Conservation (phyloP, 1,139 yeast species). For the Yamadazyma oceani region DNA sequence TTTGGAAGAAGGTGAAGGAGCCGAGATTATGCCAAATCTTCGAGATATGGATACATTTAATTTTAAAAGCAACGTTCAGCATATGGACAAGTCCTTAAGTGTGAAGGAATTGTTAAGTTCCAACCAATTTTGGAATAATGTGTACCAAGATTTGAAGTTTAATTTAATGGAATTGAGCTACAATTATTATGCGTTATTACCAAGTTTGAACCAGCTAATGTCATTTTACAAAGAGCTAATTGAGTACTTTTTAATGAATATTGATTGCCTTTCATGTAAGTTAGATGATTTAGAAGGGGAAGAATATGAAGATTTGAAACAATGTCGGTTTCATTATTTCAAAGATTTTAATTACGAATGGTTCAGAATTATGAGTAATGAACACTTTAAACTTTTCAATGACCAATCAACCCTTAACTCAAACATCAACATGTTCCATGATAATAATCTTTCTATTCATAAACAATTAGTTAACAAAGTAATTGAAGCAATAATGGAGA, state of each 20-base stretch:
- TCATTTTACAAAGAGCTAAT: constrained; percentile 28
- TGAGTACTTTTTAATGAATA: constrained; percentile 29
- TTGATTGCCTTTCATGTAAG: constrained; percentile 19
- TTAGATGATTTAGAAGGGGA: constrained; percentile 14
- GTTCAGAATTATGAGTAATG: constrained; percentile 24
- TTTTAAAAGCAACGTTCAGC: no score
- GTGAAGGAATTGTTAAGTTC: constrained; percentile 19
- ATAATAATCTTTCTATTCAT: constrained; percentile 13
- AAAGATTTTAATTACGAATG: constrained; percentile 26
- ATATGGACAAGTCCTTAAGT: no score
- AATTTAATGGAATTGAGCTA: constrained; percentile 22
- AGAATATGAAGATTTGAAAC: constrained; percentile 21
- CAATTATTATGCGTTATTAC: constrained; percentile 29
- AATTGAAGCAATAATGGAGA: constrained; percentile 16
- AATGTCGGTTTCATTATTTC: constrained; percentile 25
- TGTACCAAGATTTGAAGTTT: constrained; percentile 34
- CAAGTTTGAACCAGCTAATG: constrained; percentile 26
- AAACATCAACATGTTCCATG: constrained; percentile 10
- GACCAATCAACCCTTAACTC: constrained; percentile 13
- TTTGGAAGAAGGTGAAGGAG: constrained; percentile 4
- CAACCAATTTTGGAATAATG: constrained; percentile 33
- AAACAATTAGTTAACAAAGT: constrained; percentile 12
- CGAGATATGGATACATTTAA: no score
- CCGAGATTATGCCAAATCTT: constrained; percentile 6
- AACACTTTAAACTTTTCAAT: constrained; percentile 20